Evolutionary conservation across 805 yeast species (phyloP).

Genomic region (Torulaspora franciscae): DNA sequence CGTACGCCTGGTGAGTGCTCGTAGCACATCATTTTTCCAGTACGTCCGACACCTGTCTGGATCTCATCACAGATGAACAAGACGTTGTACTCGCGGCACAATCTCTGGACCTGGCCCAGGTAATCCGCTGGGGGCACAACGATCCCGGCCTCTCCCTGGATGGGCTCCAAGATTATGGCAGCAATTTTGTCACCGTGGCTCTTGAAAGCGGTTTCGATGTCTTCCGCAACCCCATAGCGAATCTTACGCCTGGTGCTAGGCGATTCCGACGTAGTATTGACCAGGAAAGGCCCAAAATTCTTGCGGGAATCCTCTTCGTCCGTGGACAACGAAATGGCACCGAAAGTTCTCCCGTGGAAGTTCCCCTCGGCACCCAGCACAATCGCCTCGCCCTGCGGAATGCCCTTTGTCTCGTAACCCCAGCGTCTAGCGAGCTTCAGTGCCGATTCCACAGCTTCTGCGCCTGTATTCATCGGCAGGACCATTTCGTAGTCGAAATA

Average conservation of each 20-base stretch:
- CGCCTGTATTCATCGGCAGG: slow-evolving; percentile 97
- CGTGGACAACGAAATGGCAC: slow-evolving; percentile 92
- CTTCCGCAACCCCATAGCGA: slow-evolving; percentile 82
- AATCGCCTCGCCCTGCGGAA: slow-evolving; percentile 78
- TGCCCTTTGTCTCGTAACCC: slow-evolving; percentile 88
- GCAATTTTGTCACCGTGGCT: slow-evolving; percentile 86
- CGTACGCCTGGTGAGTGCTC: slow-evolving; percentile 75
- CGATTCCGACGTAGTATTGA: slow-evolving; percentile 75
- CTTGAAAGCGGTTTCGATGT: slow-evolving; percentile 74
- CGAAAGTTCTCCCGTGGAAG: slow-evolving; percentile 95
- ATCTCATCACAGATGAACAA: slow-evolving; percentile 93
- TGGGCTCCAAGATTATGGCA: slow-evolving; percentile 88
- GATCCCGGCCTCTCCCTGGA: slow-evolving; percentile 98
- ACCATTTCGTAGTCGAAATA: slow-evolving; percentile 88
- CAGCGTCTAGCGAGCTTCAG: slow-evolving; percentile 93
- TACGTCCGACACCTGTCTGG: slow-evolving; percentile 96
- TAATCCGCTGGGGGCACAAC: slow-evolving; percentile 87
- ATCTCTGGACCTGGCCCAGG: slow-evolving; percentile 61
- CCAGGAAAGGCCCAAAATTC: slow-evolving; percentile 84
- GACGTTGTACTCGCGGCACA: slow-evolving; percentile 80
- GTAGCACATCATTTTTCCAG: slow-evolving; percentile 88
- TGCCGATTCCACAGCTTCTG: slow-evolving; percentile 96
- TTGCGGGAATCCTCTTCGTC: slow-evolving; percentile 82
- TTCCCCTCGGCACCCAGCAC: slow-evolving; percentile 82
- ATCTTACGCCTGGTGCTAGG: slow-evolving; percentile 46